Evolutionary conservation across 2,329 filamentous ascomycete genomes (phyloP), one percentile per base, ranked within the genome.

Genomic region (Penicillium sp.): DNA sequence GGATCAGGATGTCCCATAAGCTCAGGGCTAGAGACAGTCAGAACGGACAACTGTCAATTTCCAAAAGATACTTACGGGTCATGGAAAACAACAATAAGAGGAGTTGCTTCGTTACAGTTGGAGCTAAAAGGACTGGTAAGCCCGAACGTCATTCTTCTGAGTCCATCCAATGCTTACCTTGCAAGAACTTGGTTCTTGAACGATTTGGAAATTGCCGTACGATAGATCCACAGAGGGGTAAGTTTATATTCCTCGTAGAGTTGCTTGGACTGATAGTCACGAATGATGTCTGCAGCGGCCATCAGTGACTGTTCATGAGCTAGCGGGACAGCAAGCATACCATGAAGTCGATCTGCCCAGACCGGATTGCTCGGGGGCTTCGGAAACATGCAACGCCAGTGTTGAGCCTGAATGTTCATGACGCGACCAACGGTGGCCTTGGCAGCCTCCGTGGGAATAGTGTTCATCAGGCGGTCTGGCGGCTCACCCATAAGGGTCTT

Each of bases 401-500:
- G 94, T 20, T 72, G 76, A 16, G 82, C 81, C 59, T 87, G 84
- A 40, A 81, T 74, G 41, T 75, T 74, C 53, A 81, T 77, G 6
- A 87, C 85, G 24, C 78, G 72, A 48, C 82, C 74, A 2, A 87
- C 76, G 2, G 80, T 80, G 28, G 78, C 73, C 2, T 85, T 74
- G n/a, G 79, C 83, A 36, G 72, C 68, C 8, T 74, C 69, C 0
- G 81, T 80, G 2, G 81, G 74, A 6, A 72, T 64, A 1, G 75
- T 73, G 7, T 74, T 69, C 44, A 70, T 69, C 13, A 85, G 68
- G 46, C 81, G 77, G 51, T 85, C 83, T 2, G 94, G 94, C 10
- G 92, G 90, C 65, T 99, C 92, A 20, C 94, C 91, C 91, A 99
- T 97, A 40, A 99, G 79, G 0, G 92, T 96, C 53, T 86, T 85